A percentile compares a stretch with the other conserved stretches of the same genome.
Conservation (phyloP, 495 filamentous ascomycete species). For the Achaetomiella virescens region DNA sequence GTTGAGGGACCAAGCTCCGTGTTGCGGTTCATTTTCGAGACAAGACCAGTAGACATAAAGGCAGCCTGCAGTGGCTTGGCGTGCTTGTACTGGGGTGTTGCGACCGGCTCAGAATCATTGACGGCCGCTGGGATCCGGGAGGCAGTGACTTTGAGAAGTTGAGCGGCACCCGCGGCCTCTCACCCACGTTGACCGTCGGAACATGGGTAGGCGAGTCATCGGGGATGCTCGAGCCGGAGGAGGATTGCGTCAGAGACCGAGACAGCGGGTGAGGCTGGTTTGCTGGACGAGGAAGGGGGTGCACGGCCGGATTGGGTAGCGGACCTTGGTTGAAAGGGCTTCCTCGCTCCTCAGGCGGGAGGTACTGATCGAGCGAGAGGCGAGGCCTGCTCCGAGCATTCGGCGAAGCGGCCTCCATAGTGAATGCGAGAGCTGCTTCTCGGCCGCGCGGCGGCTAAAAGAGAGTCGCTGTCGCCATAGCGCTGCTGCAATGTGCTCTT, state of each 20-base stretch:
- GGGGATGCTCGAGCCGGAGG: conserved; percentile 66
- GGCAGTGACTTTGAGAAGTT: conserved; percentile 80
- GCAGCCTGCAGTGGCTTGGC: conserved; percentile 78
- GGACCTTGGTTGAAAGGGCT: conserved; percentile 55
- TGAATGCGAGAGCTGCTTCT: conserved; percentile 39
- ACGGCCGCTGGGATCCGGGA: conserved; percentile 49
- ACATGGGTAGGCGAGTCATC: conserved; percentile 71
- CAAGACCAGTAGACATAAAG: conserved; percentile 89
- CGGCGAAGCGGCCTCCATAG: conserved; percentile 45
- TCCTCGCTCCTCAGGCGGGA: conserved; percentile 53
- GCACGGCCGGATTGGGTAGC: conserved; percentile 51
- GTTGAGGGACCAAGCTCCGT: conserved; percentile 52
- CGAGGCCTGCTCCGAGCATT: conserved; percentile 53
- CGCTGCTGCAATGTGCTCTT: conserved; percentile 86
- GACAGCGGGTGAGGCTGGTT: conserved; percentile 78
- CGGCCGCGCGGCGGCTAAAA: conserved; percentile 44
- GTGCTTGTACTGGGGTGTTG: conserved; percentile 78
- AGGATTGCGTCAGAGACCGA: conserved; percentile 74
- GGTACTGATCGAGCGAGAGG: conserved; percentile 69
- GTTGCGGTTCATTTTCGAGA: conserved; percentile 72
- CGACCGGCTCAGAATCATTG: conserved; percentile 50
- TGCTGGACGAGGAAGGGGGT: conserved; percentile 38
- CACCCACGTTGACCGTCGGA: conserved; percentile 46
- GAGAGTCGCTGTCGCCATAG: conserved; percentile 54
- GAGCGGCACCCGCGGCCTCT: conserved; percentile 39